These are phyloP conservation scores for Russula compacta DNA, from an alignment of 768 basidiomycete species.

Conservation along the genomic window DNA sequence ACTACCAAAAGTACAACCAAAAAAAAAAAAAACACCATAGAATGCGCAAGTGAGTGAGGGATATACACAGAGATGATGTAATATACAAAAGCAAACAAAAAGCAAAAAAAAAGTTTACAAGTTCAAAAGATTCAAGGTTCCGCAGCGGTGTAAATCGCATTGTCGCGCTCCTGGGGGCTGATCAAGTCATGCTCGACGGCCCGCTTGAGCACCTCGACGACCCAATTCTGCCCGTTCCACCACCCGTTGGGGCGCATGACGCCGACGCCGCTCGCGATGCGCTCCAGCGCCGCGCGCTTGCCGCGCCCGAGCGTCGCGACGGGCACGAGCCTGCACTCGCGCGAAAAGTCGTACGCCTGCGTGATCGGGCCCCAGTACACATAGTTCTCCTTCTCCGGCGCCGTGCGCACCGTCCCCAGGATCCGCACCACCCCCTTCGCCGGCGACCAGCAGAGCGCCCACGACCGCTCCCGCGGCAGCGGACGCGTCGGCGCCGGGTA, in stretches of 20 bases:
- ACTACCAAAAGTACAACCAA: too few species aligned
- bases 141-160: slow-evolving; percentile 16
- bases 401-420: slow-evolving; percentile 1
- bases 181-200: slow-evolving; percentile 19
- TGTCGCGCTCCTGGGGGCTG: slow-evolving; percentile 14
- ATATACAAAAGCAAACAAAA: not conserved
- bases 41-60: too few species aligned
- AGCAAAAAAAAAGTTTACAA: not conserved
- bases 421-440: slow-evolving; percentile 5
- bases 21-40: too few species aligned
- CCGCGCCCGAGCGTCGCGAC: slow-evolving; percentile 11
- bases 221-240: slow-evolving; percentile 22
- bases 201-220: slow-evolving; percentile 18
- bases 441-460: slow-evolving; percentile 18
- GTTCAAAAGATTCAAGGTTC: slow-evolving; percentile 7
- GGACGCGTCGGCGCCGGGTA: slow-evolving; percentile 14
- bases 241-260: slow-evolving; percentile 20
- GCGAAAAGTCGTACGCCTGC: slow-evolving; percentile 3
- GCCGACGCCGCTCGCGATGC: slow-evolving; percentile 15
- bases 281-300: slow-evolving; percentile 13
- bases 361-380: slow-evolving; percentile 20
- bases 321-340: slow-evolving; percentile 11
- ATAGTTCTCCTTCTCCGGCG: slow-evolving; percentile 14
- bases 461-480: slow-evolving; percentile 14
- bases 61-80: too few species aligned